A percentile compares a stretch with the other conserved stretches of the same genome.
Evolutionary conservation across 306 rosid genomes (phyloP).

Genomic region (Canavalia ensiformis): DNA sequence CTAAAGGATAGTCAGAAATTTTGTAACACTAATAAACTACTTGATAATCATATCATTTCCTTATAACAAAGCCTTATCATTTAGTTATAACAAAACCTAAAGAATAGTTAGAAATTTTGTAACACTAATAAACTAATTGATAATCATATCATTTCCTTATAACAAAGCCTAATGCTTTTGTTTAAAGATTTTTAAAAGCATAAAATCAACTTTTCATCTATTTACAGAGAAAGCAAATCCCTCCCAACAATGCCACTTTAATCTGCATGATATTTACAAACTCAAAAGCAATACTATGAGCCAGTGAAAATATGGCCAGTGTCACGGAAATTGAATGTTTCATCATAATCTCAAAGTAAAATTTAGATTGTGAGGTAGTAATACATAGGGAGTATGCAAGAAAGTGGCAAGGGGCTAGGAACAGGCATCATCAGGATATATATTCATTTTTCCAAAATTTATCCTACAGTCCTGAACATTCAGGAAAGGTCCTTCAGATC

Average conservation of each 20-base stretch:
- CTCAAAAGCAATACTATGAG: conserved; percentile 9
- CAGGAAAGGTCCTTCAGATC: background rate
- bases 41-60: background rate
- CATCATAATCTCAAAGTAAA: conserved; percentile 16
- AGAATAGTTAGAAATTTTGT: background rate
- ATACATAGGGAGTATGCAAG: background rate
- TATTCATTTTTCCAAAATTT: background rate
- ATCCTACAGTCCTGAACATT: background rate
- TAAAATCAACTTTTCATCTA: background rate
- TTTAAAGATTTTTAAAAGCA: background rate
- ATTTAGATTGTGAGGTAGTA: background rate
- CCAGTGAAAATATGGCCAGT: conserved; percentile 8
- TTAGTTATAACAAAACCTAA: no score
- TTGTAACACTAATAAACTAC: no score
- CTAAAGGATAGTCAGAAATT: background rate
- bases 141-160: conserved; percentile 31
- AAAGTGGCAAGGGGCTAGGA: background rate
- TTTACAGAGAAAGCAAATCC: conserved; percentile 15
- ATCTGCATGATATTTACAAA: conserved; percentile 2
- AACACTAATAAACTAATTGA: background rate
- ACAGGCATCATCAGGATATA: background rate
- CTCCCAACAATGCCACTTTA: background rate
- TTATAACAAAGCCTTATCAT: background rate
- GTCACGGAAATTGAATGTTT: background rate
- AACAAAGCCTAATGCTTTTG: conserved; percentile 6